Percentiles rank a stretch among this genome's conserved stretches.
Evolutionary conservation across 164 flowering plant genomes (phyloP).

Genomic region (Vitis cinerea): DNA sequence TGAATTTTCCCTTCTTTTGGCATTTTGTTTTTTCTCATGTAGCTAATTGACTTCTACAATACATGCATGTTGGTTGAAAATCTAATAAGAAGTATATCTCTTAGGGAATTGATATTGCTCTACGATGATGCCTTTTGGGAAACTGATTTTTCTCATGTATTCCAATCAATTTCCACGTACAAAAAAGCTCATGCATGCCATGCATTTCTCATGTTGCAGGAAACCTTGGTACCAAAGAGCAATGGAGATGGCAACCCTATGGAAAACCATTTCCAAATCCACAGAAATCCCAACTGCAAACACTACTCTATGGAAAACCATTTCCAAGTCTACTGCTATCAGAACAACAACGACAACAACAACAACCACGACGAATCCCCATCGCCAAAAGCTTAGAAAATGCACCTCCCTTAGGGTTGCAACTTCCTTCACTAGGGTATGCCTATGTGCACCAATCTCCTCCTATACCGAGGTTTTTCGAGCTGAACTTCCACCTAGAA

Average conservation of each 20-base stretch:
- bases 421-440: conserved; percentile 74
- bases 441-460: conserved; percentile 87
- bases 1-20: no score
- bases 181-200: not conserved
- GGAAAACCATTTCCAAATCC: conserved; percentile 43
- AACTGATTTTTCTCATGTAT: no score
- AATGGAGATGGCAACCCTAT: conserved; percentile 58
- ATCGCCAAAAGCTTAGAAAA: conserved; percentile 52
- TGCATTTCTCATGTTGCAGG: conserved; percentile 28
- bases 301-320: conserved; percentile 47
- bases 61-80: no score
- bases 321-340: conserved; percentile 35
- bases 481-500: conserved; percentile 65
- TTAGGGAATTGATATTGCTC: no score
- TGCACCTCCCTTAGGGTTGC: conserved; percentile 78
- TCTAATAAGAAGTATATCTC: no score
- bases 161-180: no score
- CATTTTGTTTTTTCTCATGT: no score
- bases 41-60: no score
- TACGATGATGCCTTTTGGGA: no score
- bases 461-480: conserved; percentile 80
- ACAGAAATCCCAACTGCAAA: conserved; percentile 21
- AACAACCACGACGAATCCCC: conserved; percentile 10
- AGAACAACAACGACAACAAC: conserved; percentile 8
- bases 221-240: conserved; percentile 94